A percentile compares a stretch with the other conserved stretches of the same genome.
Conservation (phyloP, 768 basidiomycete species). For the Zangia roseola region DNA sequence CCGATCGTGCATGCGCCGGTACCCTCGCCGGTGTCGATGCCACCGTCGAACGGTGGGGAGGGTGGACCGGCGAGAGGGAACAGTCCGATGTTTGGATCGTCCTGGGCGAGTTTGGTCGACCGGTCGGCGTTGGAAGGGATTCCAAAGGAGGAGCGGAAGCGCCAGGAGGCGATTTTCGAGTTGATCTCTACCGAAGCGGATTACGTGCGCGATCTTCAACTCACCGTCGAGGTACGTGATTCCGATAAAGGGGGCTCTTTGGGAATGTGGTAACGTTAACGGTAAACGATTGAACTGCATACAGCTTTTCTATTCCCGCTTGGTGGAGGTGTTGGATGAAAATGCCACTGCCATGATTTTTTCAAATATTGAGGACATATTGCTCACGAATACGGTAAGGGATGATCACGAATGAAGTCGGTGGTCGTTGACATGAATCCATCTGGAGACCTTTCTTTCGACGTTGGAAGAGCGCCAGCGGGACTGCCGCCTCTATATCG, state of each 20-base stretch:
- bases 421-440: background rate
- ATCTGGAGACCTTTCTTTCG: constrained; percentile 70
- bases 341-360: constrained; percentile 85
- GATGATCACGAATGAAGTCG: background rate
- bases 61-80: constrained; percentile 37
- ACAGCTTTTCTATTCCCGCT: constrained; percentile 82
- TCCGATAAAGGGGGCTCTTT: background rate
- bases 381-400: constrained; percentile 82
- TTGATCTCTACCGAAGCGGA: constrained; percentile 87
- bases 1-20: constrained; percentile 48
- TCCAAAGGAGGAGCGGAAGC: constrained; percentile 70
- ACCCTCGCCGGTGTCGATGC: constrained; percentile 10
- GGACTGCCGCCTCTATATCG: constrained; percentile 87
- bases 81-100: constrained; percentile 66
- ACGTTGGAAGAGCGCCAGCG: constrained; percentile 90
- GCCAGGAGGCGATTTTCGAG: constrained; percentile 97
- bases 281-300: no score
- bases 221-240: constrained; percentile 78
- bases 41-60: background rate
- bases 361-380: constrained; percentile 90
- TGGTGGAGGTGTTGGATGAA: constrained; percentile 68
- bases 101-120: constrained; percentile 93
- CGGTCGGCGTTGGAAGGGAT: constrained; percentile 80
- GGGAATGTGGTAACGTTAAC: no score
- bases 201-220: constrained; percentile 89